Base-by-base conservation (phyloP, 108 stramenopile genomes). In the Stephanodiscus triporus region DNA sequence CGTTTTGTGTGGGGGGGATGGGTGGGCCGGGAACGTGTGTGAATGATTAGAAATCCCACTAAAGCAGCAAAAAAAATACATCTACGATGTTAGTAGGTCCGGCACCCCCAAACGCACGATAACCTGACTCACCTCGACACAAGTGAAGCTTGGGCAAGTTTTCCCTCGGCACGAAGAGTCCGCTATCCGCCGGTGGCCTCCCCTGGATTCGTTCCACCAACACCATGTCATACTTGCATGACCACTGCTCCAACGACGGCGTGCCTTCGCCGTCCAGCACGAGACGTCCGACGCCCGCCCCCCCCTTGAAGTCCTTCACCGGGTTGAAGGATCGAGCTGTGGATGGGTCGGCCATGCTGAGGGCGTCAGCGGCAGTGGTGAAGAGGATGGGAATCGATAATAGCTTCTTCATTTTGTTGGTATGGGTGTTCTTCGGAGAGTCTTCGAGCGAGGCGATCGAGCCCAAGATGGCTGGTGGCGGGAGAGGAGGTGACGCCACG, bases 211-310 rank as follows among this genome's bases (percentile, higher is more conserved):
- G 85, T 60, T 95, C 95, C n/a, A 90, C 89, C 34, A 95, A 68
- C 17, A 95, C 84, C 95, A 95, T 95, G 77, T 95, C 92, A 63
- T 95, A 92, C 55, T 86, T 79, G 63, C 87, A 92, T 9, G 78
- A 38, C 63, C 85, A 80, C 14, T 76, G 48, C 30, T 81, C 78
- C 16, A 73, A 59, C 23, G 73, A 51, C 22, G 59, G 70, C 19
- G 22, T 40, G 36, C 63, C 73, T 11, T 65, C 74, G 13, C 85
- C 86, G 26, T 89, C 80, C 13, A 92, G 51, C 24, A 88, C 71
- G 11, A 90, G 81, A 19, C 89, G 74, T 40, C 91, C 93, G 29
- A 92, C 85, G 43, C 93, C 93, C 29, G 85, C 86, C 43, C 93
- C 93, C 10, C 89, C 90, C 49, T 72, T 66, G 66, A 72, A 90